Conservation (phyloP, 768 basidiomycete genomes). For the Russula vinacea region DNA sequence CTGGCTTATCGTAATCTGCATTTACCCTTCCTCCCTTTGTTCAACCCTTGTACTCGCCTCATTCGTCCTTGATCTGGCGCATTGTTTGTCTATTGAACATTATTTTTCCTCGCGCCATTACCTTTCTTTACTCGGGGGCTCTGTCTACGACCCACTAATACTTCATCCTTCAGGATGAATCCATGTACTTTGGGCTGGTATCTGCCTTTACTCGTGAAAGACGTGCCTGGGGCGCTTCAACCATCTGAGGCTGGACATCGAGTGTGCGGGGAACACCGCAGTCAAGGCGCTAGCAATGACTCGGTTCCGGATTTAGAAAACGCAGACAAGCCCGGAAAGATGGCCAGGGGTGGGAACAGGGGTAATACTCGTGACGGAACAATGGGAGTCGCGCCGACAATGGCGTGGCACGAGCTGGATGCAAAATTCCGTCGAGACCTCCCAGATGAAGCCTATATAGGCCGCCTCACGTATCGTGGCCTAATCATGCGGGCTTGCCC, state of each 20-base stretch:
- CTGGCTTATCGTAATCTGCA: constrained; percentile 27
- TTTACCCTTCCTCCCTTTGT: constrained; percentile 13
- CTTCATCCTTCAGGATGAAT: constrained; percentile 66
- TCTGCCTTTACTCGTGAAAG: constrained; percentile 75
- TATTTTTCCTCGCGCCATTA: not conserved
- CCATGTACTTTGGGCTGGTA: constrained; percentile 97
- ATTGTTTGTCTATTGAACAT: constrained; percentile 5
- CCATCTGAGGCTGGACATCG: constrained; percentile 45
- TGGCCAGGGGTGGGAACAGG: constrained; percentile 36
- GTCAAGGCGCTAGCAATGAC: constrained; percentile 32
- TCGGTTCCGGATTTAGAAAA: constrained; percentile 29
- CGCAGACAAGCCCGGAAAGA: constrained; percentile 32
- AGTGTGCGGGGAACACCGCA: constrained; percentile 27
- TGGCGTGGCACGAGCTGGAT: constrained; percentile 73
- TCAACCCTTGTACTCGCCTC: constrained; percentile 11
- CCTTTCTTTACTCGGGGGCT: not conserved
- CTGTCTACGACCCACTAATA: constrained; percentile 10
- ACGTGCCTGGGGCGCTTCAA: constrained; percentile 63
- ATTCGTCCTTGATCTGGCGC: constrained; percentile 9
- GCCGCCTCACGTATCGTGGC: constrained; percentile 85
- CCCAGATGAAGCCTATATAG: constrained; percentile 84
- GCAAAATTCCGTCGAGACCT: constrained; percentile 83
- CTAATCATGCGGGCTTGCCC: constrained; percentile 76
- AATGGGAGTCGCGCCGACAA: constrained; percentile 24
- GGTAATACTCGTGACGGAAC: constrained; percentile 21